Conservation (phyloP, 2,329 filamentous ascomycete species). For the Sclerotinia sclerotiorum region DNA sequence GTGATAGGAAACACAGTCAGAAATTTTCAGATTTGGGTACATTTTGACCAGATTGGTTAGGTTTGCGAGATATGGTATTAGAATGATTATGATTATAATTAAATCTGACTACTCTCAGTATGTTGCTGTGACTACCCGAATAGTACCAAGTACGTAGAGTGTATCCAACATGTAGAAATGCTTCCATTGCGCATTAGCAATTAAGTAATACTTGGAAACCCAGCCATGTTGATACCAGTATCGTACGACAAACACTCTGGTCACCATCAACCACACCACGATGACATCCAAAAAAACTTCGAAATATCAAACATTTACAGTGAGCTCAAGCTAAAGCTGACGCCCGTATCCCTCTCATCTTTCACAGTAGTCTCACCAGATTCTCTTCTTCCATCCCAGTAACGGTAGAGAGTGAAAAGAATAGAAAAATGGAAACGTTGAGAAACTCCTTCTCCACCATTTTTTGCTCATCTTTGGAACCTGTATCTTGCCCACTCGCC, state of each 20-base stretch:
- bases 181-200: not conserved
- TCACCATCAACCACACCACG: conserved; percentile 5
- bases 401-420: not conserved
- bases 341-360: not conserved
- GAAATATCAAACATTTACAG: conserved; percentile 11
- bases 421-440: not conserved
- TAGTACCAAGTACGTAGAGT: not conserved
- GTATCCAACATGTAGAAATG: not conserved
- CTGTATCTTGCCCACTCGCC: not conserved
- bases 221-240: not conserved
- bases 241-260: conserved; percentile 8
- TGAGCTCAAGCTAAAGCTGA: conserved; percentile 9
- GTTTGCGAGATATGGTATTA: not conserved
- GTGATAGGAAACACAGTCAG: conserved; percentile 4
- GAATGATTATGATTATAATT: conserved; percentile 21
- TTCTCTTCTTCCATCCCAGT: not conserved
- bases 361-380: not conserved
- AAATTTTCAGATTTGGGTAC: not conserved
- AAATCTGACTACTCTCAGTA: conserved; percentile 18
- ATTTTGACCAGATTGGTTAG: not conserved
- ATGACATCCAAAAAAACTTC: not conserved
- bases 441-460: not conserved
- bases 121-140: conserved; percentile 11
- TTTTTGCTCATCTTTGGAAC: not conserved
- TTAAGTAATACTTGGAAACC: not conserved